Conservation (phyloP, 164 flowering plant genomes). For the Vitis riparia region DNA sequence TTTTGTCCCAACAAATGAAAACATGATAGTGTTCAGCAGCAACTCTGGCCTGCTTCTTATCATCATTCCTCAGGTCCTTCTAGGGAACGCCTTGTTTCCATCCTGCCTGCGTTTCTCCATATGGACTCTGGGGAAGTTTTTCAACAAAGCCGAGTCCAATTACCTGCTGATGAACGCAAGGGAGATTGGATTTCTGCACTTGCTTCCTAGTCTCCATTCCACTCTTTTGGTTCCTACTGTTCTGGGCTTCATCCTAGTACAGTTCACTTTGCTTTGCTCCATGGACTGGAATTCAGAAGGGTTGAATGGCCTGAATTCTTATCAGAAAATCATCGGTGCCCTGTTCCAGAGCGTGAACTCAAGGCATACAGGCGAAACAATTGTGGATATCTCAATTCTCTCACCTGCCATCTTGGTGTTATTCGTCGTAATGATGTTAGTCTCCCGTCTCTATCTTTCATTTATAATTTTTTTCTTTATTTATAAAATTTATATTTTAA, state of each 20-base stretch:
- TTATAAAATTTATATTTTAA: too few relatives aligned
- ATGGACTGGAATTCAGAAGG: constrained; percentile 61
- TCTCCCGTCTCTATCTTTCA: constrained; percentile 4
- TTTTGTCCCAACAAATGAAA: constrained; percentile 70
- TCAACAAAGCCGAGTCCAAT: constrained; percentile 21
- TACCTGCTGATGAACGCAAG: constrained; percentile 36
- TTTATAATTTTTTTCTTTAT: background rate
- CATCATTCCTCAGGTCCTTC: constrained; percentile 49
- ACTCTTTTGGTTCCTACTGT: constrained; percentile 32
- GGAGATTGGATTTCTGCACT: constrained; percentile 34
- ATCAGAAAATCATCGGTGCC: constrained; percentile 43
- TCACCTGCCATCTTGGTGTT: constrained; percentile 53
- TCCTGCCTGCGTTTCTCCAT: constrained; percentile 37
- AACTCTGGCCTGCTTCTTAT: constrained; percentile 59
- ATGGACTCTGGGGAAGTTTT: constrained; percentile 31
- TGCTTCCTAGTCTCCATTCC: constrained; percentile 35
- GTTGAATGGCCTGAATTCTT: constrained; percentile 39
- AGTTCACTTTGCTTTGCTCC: constrained; percentile 37
- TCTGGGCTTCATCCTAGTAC: constrained; percentile 42
- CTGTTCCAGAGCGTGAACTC: constrained; percentile 52
- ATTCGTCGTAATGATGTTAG: constrained; percentile 66
- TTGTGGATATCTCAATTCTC: constrained; percentile 50
- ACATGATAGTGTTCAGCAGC: constrained; percentile 58
- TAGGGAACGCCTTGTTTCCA: constrained; percentile 63
- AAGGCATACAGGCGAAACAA: constrained; percentile 59